phyloP scores from a whole-genome alignment of 495 filamentous ascomycete genomes.

The Podospora pseudopauciseta region DNA sequence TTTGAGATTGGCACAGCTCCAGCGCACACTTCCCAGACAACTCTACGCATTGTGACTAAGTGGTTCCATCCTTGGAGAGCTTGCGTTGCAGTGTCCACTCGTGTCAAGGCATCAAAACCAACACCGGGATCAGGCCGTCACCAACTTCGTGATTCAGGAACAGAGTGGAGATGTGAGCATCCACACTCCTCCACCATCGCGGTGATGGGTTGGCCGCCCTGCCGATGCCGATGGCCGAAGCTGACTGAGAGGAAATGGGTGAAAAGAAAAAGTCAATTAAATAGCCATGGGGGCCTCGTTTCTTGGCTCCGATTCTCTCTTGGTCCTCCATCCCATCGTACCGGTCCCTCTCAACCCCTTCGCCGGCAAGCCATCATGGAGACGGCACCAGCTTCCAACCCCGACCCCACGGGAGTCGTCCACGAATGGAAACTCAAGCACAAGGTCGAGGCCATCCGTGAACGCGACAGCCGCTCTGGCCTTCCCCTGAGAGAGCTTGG shows the following conservation, averaged over 20 bases:
- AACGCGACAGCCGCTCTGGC: slow-evolving; percentile 46
- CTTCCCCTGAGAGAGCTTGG: slow-evolving; percentile 53
- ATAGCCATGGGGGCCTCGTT: background rate
- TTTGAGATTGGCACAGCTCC: too few species aligned
- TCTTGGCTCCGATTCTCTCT: background rate
- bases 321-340: background rate
- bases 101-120: background rate
- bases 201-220: background rate
- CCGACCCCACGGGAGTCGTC: background rate
- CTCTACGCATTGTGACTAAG: background rate
- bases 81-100: background rate
- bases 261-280: background rate
- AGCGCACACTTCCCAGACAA: background rate
- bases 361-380: background rate
- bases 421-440: slow-evolving; percentile 33
- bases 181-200: background rate
- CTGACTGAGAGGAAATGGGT: background rate
- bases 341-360: background rate
- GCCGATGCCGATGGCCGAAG: background rate
- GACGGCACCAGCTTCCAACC: slow-evolving; percentile 27
- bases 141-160: background rate
- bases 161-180: background rate
- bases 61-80: background rate
- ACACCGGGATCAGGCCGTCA: background rate
- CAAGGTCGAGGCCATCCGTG: slow-evolving; percentile 41